These are phyloP conservation scores for Allium fistulosum DNA, from an alignment of 106 monocot species.

Conservation along the genomic window DNA sequence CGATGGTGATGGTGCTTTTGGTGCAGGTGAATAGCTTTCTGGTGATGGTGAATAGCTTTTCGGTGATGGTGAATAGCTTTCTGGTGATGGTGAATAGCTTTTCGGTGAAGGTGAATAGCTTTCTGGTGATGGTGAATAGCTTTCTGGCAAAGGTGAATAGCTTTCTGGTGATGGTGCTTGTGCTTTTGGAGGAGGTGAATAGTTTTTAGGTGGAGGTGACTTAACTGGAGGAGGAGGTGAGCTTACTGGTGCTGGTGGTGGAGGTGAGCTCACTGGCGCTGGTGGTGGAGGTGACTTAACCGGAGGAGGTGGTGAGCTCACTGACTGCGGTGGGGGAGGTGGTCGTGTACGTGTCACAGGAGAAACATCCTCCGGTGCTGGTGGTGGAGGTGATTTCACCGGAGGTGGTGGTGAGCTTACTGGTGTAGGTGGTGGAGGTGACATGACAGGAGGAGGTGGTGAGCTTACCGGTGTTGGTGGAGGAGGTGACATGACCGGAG, in stretches of 20 bases:
- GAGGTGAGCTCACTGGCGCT: not conserved
- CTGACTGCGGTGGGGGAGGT: not conserved
- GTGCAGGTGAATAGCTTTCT: not conserved
- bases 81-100: not conserved
- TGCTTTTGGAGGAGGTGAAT: not conserved
- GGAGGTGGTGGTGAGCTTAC: not conserved
- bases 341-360: not conserved
- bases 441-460: not conserved
- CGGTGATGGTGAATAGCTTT: not conserved
- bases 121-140: not conserved
- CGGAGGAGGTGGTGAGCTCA: not conserved
- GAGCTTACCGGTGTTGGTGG: not conserved
- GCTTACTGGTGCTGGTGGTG: not conserved
- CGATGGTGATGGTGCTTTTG: not conserved
- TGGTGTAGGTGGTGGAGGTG: slow-evolving; percentile 5
- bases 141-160: not conserved
- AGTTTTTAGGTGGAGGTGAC: not conserved
- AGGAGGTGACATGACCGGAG: not conserved
- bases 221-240: not conserved
- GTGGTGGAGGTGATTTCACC: not conserved
- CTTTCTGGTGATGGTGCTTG: not conserved
- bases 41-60: not conserved
- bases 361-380: not conserved
- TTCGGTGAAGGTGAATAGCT: not conserved
- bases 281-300: slow-evolving; percentile 3